These are phyloP conservation scores for Lentinula sp. DNA, from an alignment of 768 basidiomycete genomes.

Conservation along the genomic window DNA sequence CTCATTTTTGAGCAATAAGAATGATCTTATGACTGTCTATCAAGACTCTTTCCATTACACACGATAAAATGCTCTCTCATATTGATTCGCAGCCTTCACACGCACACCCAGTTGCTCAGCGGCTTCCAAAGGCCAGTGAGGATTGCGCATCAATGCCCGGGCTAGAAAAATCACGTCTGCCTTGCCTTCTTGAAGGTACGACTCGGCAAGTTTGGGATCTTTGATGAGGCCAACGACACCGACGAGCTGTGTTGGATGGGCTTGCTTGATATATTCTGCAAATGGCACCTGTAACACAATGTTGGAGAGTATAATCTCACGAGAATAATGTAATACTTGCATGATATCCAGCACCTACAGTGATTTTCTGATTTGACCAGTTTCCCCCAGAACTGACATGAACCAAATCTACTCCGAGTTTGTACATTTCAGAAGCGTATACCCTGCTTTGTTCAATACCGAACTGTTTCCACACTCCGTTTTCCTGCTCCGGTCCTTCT, in stretches of 20 bases:
- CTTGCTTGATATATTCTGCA: slow-evolving; percentile 58
- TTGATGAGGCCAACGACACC: slow-evolving; percentile 73
- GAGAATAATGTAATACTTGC: slow-evolving; percentile 21
- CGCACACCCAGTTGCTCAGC: slow-evolving; percentile 58
- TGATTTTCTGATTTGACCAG: slow-evolving; percentile 54
- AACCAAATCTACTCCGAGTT: slow-evolving; percentile 69
- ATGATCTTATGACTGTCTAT: neutral
- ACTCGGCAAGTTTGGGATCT: slow-evolving; percentile 44
- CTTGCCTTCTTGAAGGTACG: slow-evolving; percentile 57
- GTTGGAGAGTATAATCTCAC: neutral
- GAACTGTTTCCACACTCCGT: slow-evolving; percentile 62
- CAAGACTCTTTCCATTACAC: neutral
- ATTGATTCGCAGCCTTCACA: slow-evolving; percentile 69
- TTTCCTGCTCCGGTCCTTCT: slow-evolving; percentile 45
- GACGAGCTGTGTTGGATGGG: slow-evolving; percentile 38
- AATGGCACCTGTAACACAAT: slow-evolving; percentile 48
- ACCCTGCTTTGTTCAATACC: slow-evolving; percentile 72
- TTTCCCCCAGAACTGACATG: slow-evolving; percentile 69
- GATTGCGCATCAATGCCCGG: slow-evolving; percentile 59
- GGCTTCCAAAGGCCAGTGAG: slow-evolving; percentile 58
- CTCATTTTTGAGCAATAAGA: too few species aligned
- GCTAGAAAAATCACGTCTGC: slow-evolving; percentile 67
- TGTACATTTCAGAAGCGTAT: slow-evolving; percentile 47
- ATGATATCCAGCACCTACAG: slow-evolving; percentile 54
- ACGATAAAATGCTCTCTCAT: slow-evolving; percentile 50